Conservation (phyloP, 768 basidiomycete genomes). For the Paxillus rubicundulus region DNA sequence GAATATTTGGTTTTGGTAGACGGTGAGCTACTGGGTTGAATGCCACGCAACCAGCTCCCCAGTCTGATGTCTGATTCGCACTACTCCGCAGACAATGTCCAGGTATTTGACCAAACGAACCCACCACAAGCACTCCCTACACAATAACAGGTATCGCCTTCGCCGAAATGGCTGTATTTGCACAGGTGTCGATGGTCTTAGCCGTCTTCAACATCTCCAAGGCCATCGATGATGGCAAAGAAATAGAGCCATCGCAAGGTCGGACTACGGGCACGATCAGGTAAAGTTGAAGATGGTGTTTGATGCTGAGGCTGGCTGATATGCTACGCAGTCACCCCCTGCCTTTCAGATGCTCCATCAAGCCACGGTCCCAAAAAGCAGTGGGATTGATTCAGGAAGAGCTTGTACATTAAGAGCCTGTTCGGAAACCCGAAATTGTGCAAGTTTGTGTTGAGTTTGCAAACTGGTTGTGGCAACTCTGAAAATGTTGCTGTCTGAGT, state of each 20-base stretch:
- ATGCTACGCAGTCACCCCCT: not conserved
- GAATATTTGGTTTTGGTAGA: slow-evolving; percentile 14
- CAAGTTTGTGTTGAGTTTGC: too few relatives aligned
- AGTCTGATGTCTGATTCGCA: too few relatives aligned
- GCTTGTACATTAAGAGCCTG: too few relatives aligned
- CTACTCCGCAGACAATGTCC: not conserved
- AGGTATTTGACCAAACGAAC: not conserved
- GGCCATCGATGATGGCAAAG: slow-evolving; percentile 36
- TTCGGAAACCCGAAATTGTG: too few relatives aligned
- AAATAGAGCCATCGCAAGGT: slow-evolving; percentile 43
- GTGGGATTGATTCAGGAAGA: slow-evolving; percentile 45
- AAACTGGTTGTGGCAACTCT: too few relatives aligned
- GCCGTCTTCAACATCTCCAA: slow-evolving; percentile 43
- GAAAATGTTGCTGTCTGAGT: too few relatives aligned
- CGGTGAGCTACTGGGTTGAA: slow-evolving; percentile 1
- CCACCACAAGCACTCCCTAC: not conserved
- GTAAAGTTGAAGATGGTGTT: slow-evolving; percentile 21
- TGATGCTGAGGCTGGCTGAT: not conserved
- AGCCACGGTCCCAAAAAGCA: slow-evolving; percentile 50
- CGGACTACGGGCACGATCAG: slow-evolving; percentile 47
- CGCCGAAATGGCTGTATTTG: not conserved
- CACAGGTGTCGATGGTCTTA: slow-evolving; percentile 30
- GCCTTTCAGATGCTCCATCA: slow-evolving; percentile 48
- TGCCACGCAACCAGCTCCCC: too few relatives aligned
- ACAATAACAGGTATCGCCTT: not conserved